Evolutionary conservation across 2,329 filamentous ascomycete species (phyloP).

Genomic region (Aspergillus tamarii): DNA sequence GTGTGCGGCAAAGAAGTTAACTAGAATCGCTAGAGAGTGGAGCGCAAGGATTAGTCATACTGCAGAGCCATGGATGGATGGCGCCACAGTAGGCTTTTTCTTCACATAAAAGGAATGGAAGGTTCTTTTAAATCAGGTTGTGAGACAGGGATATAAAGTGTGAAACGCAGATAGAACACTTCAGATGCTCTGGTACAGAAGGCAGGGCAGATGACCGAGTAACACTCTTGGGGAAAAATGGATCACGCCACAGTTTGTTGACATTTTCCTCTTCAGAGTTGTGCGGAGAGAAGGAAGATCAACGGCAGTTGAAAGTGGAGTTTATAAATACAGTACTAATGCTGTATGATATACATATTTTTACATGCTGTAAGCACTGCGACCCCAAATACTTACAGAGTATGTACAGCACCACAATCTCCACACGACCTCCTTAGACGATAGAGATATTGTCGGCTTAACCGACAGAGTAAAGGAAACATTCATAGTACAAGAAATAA

Average conservation of each 20-base stretch:
- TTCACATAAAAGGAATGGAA: neutral
- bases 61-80: slow-evolving; percentile 23
- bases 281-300: slow-evolving; percentile 9
- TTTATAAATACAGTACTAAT: slow-evolving; percentile 6
- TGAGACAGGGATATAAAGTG: neutral
- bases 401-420: neutral
- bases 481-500: neutral
- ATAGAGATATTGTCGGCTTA: no score
- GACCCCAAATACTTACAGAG: neutral
- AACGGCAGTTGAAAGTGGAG: slow-evolving; percentile 11
- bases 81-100: neutral
- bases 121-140: neutral
- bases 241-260: neutral
- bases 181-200: neutral
- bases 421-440: neutral
- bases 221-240: neutral
- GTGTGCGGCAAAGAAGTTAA: slow-evolving; percentile 25
- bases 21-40: slow-evolving; percentile 35
- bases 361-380: neutral
- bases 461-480: neutral
- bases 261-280: neutral
- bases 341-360: slow-evolving; percentile 1
- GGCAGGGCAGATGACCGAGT: no score
- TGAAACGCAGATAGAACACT: neutral
- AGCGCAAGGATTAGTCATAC: slow-evolving; percentile 8